Evolutionary conservation across 768 basidiomycete genomes (phyloP).

Genomic region (Candolleomyces efflorescens): DNA sequence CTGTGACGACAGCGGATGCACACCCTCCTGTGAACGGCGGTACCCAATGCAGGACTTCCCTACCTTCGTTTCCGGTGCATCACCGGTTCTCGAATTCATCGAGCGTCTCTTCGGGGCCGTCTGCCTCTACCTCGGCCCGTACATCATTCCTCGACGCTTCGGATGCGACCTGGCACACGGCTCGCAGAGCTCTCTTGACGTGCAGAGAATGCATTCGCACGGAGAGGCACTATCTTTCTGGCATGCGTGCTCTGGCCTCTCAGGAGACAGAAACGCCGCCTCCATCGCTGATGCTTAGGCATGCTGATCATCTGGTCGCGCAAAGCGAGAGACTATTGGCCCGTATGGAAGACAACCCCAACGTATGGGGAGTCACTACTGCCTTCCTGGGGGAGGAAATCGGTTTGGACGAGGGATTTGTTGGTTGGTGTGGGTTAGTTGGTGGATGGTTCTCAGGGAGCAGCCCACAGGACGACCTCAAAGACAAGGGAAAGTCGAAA

Average conservation of each 20-base stretch:
- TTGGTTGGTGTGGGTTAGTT: conserved; percentile 56
- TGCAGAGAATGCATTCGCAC: conserved; percentile 40
- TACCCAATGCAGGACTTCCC: neutral
- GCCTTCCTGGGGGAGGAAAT: conserved; percentile 54
- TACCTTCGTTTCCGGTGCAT: neutral
- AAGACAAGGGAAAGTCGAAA: neutral
- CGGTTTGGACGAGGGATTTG: conserved; percentile 50
- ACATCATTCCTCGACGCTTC: conserved; percentile 2
- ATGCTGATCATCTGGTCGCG: conserved; percentile 46
- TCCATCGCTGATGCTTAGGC: conserved; percentile 46
- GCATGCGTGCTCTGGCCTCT: conserved; percentile 28
- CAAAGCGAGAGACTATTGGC: conserved; percentile 48
- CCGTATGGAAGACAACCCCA: conserved; percentile 54
- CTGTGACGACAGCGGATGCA: too few relatives aligned
- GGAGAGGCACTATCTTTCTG: conserved; percentile 37
- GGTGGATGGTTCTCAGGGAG: conserved; percentile 38
- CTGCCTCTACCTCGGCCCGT: neutral
- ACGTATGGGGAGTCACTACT: conserved; percentile 58
- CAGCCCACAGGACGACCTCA: neutral
- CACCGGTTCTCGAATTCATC: neutral
- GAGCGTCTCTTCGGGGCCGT: neutral
- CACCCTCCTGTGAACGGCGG: neutral
- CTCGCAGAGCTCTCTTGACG: conserved; percentile 32
- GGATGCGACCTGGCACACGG: conserved; percentile 30
- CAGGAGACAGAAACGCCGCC: conserved; percentile 40